These are phyloP conservation scores for Colletotrichum simmondsii DNA, from an alignment of 2,329 filamentous ascomycete species.

Conservation along the genomic window DNA sequence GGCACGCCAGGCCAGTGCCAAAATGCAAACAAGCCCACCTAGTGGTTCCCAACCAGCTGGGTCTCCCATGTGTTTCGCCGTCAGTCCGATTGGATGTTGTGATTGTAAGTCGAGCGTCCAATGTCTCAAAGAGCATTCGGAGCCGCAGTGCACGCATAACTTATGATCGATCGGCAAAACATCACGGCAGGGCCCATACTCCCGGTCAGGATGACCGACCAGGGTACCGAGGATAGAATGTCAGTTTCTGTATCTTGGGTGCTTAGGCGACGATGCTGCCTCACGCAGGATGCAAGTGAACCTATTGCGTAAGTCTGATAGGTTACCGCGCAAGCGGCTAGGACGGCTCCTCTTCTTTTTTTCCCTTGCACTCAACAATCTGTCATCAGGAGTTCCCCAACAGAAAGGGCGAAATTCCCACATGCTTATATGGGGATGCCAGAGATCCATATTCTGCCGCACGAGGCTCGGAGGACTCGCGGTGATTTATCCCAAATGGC, in stretches of 20 bases:
- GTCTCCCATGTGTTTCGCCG: not conserved
- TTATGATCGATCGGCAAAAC: not conserved
- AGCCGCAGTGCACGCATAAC: not conserved
- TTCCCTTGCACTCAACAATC: conserved; percentile 21
- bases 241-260: not conserved
- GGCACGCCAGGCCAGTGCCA: not conserved
- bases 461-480: conserved; percentile 19
- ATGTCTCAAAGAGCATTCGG: not conserved
- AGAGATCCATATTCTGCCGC: conserved; percentile 4
- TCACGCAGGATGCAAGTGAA: conserved; percentile 12
- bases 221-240: not conserved
- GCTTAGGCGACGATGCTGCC: not conserved
- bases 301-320: not conserved
- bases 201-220: not conserved
- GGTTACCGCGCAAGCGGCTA: conserved; percentile 5
- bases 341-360: not conserved
- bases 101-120: not conserved
- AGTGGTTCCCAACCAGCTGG: not conserved
- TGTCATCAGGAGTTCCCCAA: conserved; percentile 24
- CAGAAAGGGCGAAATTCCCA: conserved; percentile 22
- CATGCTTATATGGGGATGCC: not conserved
- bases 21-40: not conserved
- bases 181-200: not conserved
- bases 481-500: conserved; percentile 9
- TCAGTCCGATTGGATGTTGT: not conserved